Evolutionary conservation across 306 rosid species (phyloP).

Genomic region (Acacia acuminata): DNA sequence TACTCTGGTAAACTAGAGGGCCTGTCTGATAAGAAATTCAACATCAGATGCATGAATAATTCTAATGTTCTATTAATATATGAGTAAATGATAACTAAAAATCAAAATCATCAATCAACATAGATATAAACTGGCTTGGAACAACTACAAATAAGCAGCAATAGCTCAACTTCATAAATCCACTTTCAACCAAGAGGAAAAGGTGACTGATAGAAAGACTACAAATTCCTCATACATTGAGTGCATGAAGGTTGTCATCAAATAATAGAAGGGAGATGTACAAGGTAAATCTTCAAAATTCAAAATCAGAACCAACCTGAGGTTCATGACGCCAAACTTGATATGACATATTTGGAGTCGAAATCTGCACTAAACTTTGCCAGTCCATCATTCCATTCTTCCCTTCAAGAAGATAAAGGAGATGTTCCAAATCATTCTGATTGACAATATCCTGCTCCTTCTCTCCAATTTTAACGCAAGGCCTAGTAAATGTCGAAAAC

Average conservation of each 20-base stretch:
- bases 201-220: constrained; percentile 18
- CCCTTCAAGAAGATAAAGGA: constrained; percentile 72
- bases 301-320: constrained; percentile 59
- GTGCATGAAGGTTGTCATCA: not conserved
- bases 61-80: not conserved
- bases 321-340: constrained; percentile 98
- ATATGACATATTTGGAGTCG: constrained; percentile 73
- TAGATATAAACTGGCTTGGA: not conserved
- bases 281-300: constrained; percentile 4
- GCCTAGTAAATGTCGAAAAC: constrained; percentile 36
- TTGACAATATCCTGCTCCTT: constrained; percentile 61
- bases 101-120: not conserved
- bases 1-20: constrained; percentile 79
- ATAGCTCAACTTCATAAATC: not conserved
- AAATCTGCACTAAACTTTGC: constrained; percentile 82
- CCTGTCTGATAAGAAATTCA: constrained; percentile 51
- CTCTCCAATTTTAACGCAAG: constrained; percentile 41
- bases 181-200: constrained; percentile 7
- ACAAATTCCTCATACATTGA: constrained; percentile 12
- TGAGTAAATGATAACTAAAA: not conserved
- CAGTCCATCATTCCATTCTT: constrained; percentile 72
- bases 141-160: not conserved
- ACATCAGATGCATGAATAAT: not conserved
- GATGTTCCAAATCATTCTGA: constrained; percentile 76
- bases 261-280: constrained; percentile 25